These are phyloP conservation scores for Hypoxylon sp. DNA, from an alignment of 2,329 filamentous ascomycete genomes.

Conservation along the genomic window DNA sequence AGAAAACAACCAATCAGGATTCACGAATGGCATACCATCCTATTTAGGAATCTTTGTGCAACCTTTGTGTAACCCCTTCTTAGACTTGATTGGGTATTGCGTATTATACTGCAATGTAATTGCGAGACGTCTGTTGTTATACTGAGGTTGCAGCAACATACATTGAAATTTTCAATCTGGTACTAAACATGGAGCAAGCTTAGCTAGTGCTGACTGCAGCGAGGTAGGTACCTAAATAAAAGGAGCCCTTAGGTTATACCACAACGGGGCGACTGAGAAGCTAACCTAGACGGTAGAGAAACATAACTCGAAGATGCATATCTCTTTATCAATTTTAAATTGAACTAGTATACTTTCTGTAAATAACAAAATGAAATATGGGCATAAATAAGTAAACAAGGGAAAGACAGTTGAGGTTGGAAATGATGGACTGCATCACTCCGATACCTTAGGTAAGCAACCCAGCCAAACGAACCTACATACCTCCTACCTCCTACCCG, in stretches of 20 bases:
- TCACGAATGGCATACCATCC: not conserved
- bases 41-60: not conserved
- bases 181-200: not conserved
- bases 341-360: not conserved
- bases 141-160: not conserved
- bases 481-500: no score
- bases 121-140: not conserved
- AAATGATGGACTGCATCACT: no score
- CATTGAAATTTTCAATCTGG: not conserved
- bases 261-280: not conserved
- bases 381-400: no score
- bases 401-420: no score
- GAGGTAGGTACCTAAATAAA: not conserved
- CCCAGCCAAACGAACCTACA: no score
- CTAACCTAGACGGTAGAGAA: not conserved
- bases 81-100: not conserved
- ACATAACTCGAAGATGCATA: not conserved
- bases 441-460: no score
- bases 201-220: not conserved
- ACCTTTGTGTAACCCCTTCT: not conserved
- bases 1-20: not conserved
- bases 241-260: not conserved
- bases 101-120: not conserved
- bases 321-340: not conserved
- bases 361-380: no score